phyloP scores from a whole-genome alignment of 192 early-diverging fungal species.

The Borealophlyctis nickersoniae region DNA sequence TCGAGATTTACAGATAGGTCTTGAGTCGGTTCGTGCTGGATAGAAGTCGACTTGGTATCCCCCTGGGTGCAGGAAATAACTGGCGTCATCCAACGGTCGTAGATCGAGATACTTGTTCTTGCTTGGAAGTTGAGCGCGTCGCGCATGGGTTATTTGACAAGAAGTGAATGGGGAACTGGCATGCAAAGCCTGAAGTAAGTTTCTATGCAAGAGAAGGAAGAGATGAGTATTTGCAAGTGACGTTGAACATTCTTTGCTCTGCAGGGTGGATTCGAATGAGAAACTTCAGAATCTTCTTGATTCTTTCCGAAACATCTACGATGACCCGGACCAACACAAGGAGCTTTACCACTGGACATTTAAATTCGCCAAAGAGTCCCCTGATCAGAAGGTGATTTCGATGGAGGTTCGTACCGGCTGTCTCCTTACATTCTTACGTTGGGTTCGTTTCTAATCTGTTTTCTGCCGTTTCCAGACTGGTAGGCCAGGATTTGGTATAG shows the following conservation, averaged over 20 bases:
- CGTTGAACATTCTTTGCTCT: not conserved
- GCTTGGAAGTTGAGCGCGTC: slow-evolving; percentile 28
- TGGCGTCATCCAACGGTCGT: not conserved
- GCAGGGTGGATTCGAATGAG: slow-evolving; percentile 26
- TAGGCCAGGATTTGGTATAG: not conserved
- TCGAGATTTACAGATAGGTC: slow-evolving; percentile 13
- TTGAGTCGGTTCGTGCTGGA: slow-evolving; percentile 10
- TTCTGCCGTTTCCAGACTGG: not conserved
- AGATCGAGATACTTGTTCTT: slow-evolving; percentile 30
- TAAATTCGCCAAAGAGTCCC: slow-evolving; percentile 57
- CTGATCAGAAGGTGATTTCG: slow-evolving; percentile 59
- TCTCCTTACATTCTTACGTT: not conserved
- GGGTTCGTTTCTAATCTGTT: not conserved
- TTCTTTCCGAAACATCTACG: slow-evolving; percentile 6
- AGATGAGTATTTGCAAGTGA: not conserved
- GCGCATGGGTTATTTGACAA: slow-evolving; percentile 30
- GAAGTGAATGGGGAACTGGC: slow-evolving; percentile 27
- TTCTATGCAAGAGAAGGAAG: too few species aligned
- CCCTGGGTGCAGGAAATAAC: too few species aligned
- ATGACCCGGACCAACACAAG: slow-evolving; percentile 42
- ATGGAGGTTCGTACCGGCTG: slow-evolving; percentile 45
- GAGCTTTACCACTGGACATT: slow-evolving; percentile 66
- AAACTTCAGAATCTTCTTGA: slow-evolving; percentile 1
- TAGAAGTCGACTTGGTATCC: too few species aligned
- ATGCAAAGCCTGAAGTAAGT: slow-evolving; percentile 24